These are phyloP conservation scores for Gnomoniopsis smithogilvyi DNA, from an alignment of 2,329 filamentous ascomycete species.

Conservation along the genomic window DNA sequence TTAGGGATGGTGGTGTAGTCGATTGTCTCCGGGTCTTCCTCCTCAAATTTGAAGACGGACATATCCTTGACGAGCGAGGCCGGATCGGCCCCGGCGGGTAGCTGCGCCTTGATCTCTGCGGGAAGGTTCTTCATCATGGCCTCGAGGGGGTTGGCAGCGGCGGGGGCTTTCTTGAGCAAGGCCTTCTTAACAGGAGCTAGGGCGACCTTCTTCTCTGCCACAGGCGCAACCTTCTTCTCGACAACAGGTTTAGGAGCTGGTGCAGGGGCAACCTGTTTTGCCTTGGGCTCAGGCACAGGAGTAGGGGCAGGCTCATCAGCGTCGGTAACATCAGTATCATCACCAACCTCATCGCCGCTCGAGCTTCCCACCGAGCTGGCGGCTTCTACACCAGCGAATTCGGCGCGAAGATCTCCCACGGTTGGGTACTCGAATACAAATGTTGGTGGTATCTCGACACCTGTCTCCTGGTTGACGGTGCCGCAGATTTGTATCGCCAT, in stretches of 20 bases:
- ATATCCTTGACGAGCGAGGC: slow-evolving; percentile 14
- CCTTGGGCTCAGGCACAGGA: neutral
- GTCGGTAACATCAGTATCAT: slow-evolving; percentile 6
- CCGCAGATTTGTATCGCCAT: slow-evolving; percentile 24
- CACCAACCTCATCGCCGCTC: neutral
- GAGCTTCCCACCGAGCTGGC: neutral
- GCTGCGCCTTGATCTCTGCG: neutral
- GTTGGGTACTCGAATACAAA: slow-evolving; percentile 22
- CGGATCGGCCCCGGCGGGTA: neutral
- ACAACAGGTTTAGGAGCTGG: neutral
- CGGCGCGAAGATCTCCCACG: slow-evolving; percentile 19
- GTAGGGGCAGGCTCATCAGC: slow-evolving; percentile 4
- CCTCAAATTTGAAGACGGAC: slow-evolving; percentile 14
- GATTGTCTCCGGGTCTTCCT: slow-evolving; percentile 12
- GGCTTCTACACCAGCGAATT: slow-evolving; percentile 11
- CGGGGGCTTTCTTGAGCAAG: neutral
- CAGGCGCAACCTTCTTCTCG: neutral
- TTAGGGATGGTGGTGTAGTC: slow-evolving; percentile 10
- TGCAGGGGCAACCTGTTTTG: neutral
- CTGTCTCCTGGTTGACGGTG: slow-evolving; percentile 21
- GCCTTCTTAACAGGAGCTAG: neutral
- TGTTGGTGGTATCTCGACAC: slow-evolving; percentile 19
- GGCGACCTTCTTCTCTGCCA: neutral
- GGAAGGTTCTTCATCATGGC: neutral
- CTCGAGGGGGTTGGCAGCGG: neutral